phyloP scores from a whole-genome alignment of 1,284 basidiomycete genomes.

The Boletus chippewaensis region DNA sequence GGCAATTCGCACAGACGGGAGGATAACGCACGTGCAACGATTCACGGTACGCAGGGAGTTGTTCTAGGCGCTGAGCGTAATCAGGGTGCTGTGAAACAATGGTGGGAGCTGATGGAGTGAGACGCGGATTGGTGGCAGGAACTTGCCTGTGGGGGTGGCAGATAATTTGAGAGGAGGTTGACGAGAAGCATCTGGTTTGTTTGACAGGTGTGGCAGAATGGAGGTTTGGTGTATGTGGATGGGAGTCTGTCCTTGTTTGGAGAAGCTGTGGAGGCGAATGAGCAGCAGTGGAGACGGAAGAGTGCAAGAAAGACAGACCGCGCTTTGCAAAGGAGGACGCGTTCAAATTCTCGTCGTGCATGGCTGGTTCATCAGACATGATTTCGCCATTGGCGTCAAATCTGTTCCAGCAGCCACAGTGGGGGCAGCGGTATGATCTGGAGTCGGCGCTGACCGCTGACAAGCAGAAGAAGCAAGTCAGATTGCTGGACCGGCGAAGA shows the following conservation, averaged over 20 bases:
- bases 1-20: constrained; percentile 71
- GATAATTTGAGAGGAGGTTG: constrained; percentile 82
- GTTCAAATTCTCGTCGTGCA: constrained; percentile 75
- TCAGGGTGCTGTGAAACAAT: constrained; percentile 53
- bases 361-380: constrained; percentile 78
- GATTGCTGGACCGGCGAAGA: constrained; percentile 33
- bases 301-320: constrained; percentile 42
- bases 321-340: constrained; percentile 63
- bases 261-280: constrained; percentile 42
- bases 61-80: constrained; percentile 54
- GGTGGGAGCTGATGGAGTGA: neutral
- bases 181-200: constrained; percentile 86
- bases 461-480: constrained; percentile 67
- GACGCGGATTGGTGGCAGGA: neutral
- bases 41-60: constrained; percentile 63
- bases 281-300: neutral
- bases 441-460: constrained; percentile 40
- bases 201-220: constrained; percentile 81
- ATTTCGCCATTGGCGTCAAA: constrained; percentile 68
- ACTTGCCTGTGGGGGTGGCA: constrained; percentile 61
- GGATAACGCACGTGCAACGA: constrained; percentile 80
- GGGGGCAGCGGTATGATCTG: constrained; percentile 54
- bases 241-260: constrained; percentile 62
- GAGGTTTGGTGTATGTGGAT: constrained; percentile 46
- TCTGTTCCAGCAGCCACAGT: constrained; percentile 68